A percentile compares a stretch with the other conserved stretches of the same genome.
phyloP scores from a whole-genome alignment of 2,329 filamentous ascomycete genomes.

The Paecilomyces niveus region DNA sequence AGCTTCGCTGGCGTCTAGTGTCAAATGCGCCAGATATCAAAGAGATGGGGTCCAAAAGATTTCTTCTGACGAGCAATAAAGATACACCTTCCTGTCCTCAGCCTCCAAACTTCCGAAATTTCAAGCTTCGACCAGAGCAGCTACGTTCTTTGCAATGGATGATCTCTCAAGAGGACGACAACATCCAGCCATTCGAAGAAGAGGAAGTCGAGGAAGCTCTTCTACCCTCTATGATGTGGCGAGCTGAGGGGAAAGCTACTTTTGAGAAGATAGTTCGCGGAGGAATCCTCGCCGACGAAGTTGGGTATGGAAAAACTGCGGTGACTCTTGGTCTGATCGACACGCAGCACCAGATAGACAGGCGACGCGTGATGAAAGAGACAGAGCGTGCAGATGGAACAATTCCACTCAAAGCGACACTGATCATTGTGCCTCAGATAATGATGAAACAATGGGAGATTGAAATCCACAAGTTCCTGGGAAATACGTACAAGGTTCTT shows the following conservation, averaged over 20 bases:
- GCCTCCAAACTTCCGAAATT: conserved; percentile 27
- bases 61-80: conserved; percentile 39
- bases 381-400: conserved; percentile 11
- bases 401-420: conserved; percentile 48
- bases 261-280: conserved; percentile 40
- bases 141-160: conserved; percentile 54
- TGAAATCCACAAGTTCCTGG: conserved; percentile 49
- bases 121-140: conserved; percentile 47
- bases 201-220: conserved; percentile 52
- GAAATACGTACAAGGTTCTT: conserved; percentile 36
- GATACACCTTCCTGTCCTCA: conserved; percentile 22
- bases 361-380: not conserved
- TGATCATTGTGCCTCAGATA: conserved; percentile 52
- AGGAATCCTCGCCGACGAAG: conserved; percentile 57
- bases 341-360: conserved; percentile 29
- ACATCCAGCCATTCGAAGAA: conserved; percentile 38
- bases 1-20: conserved; percentile 40
- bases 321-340: conserved; percentile 52
- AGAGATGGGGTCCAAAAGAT: conserved; percentile 28
- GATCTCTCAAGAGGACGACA: conserved; percentile 44
- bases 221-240: conserved; percentile 47
- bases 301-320: conserved; percentile 62
- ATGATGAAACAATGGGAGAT: conserved; percentile 52
- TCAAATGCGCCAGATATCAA: conserved; percentile 36
- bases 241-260: conserved; percentile 45